Conservation (phyloP, 306 rosid genomes). For the Prunus mume region DNA sequence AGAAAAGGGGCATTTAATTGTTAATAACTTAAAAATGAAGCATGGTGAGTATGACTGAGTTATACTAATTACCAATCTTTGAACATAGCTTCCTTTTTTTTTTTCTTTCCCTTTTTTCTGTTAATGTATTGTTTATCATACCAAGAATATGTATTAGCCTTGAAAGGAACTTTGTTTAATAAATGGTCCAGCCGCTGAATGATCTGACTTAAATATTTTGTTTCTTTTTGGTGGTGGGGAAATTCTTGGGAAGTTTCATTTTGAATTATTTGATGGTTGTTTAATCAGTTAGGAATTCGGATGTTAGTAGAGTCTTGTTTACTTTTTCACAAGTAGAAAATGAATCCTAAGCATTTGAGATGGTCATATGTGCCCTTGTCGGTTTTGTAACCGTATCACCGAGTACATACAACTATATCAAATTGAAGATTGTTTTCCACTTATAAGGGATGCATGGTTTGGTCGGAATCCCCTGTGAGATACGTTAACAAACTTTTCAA, state of each 20-base stretch:
- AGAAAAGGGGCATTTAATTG: too few relatives aligned
- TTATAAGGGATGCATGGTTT: not conserved
- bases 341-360: not conserved
- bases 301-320: not conserved
- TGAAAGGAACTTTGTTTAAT: too few relatives aligned
- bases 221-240: not conserved
- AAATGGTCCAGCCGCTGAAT: not conserved
- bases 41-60: too few relatives aligned
- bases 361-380: not conserved
- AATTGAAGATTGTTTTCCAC: not conserved
- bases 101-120: too few relatives aligned
- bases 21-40: too few relatives aligned
- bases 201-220: not conserved
- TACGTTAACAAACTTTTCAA: slow-evolving; percentile 27
- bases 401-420: not conserved
- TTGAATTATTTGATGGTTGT: not conserved
- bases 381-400: not conserved
- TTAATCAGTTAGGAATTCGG: not conserved
- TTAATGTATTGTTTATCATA: too few relatives aligned
- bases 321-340: not conserved
- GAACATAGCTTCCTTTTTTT: too few relatives aligned
- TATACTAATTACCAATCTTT: too few relatives aligned
- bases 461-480: not conserved
- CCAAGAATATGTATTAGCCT: too few relatives aligned
- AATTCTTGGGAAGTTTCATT: not conserved